phyloP scores from a whole-genome alignment of 1,284 basidiomycete genomes.

The Ceratobasidium sp. region DNA sequence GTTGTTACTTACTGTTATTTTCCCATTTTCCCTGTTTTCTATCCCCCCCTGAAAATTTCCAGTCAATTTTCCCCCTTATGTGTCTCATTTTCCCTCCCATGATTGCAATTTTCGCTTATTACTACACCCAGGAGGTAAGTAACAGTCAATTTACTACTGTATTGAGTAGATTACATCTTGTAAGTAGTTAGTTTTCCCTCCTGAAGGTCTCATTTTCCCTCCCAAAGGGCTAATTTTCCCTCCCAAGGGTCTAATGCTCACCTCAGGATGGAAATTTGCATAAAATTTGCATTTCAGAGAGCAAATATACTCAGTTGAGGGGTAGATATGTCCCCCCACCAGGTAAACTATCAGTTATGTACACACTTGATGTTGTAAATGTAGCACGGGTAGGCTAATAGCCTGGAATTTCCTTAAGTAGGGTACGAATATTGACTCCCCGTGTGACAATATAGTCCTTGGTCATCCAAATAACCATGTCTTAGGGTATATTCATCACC shows the following conservation, averaged over 20 bases:
- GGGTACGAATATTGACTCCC: too few species aligned
- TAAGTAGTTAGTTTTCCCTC: background rate
- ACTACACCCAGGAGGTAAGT: background rate
- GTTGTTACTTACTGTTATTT: slow-evolving; percentile 1
- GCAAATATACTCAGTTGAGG: too few species aligned
- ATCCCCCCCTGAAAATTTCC: background rate
- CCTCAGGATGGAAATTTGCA: too few species aligned
- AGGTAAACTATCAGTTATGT: too few species aligned
- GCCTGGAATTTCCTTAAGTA: too few species aligned
- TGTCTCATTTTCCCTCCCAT: background rate
- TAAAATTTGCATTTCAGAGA: background rate
- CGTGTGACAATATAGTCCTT: too few species aligned
- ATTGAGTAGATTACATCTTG: background rate
- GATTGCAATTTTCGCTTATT: background rate
- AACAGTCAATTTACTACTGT: background rate
- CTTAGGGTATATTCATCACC: too few species aligned
- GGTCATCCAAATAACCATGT: too few species aligned
- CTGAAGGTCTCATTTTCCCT: background rate
- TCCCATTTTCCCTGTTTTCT: slow-evolving; percentile 5
- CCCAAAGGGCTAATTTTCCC: background rate
- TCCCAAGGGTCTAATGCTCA: background rate
- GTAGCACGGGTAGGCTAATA: too few species aligned
- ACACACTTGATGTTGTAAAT: too few species aligned
- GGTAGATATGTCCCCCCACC: too few species aligned
- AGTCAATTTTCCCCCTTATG: background rate